Conservation (phyloP, 2,329 filamentous ascomycete genomes). For the Ceratocystis huliohia region DNA sequence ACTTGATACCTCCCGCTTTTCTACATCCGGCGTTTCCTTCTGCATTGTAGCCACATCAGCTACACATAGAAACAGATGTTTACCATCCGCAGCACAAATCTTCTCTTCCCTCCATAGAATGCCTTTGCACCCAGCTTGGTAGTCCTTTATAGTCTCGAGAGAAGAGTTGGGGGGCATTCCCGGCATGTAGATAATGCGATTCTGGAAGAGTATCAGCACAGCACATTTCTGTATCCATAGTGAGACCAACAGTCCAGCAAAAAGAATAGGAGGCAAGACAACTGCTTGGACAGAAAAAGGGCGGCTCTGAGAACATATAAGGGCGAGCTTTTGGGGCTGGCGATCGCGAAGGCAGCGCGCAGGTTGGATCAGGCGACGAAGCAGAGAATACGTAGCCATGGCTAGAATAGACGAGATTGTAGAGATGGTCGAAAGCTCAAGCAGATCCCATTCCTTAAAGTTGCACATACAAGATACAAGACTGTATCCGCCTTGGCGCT, state of each 20-base stretch:
- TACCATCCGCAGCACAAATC: constrained; percentile 51
- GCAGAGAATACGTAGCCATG: too few relatives aligned
- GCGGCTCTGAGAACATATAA: background rate
- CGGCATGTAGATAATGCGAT: constrained; percentile 72
- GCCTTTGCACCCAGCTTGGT: constrained; percentile 44
- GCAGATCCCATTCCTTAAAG: too few relatives aligned
- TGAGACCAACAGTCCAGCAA: constrained; percentile 49
- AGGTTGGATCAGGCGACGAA: background rate
- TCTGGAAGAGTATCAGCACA: constrained; percentile 66
- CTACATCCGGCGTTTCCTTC: background rate
- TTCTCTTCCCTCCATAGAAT: constrained; percentile 55
- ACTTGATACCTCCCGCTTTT: constrained; percentile 16
- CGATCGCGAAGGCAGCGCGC: background rate
- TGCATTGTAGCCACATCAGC: constrained; percentile 30
- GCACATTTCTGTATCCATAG: constrained; percentile 56
- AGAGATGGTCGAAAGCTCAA: background rate
- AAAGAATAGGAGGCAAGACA: constrained; percentile 54
- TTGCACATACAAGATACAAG: too few relatives aligned
- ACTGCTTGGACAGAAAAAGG: constrained; percentile 25
- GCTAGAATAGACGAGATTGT: background rate
- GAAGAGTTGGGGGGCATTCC: constrained; percentile 59
- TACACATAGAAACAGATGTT: constrained; percentile 48
- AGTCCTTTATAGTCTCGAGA: constrained; percentile 53
- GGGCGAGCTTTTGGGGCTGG: background rate
- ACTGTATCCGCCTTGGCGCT: too few relatives aligned